Evolutionary conservation across 2,329 filamentous ascomycete species (phyloP).

Genomic region (Hypoxylon sp.): DNA sequence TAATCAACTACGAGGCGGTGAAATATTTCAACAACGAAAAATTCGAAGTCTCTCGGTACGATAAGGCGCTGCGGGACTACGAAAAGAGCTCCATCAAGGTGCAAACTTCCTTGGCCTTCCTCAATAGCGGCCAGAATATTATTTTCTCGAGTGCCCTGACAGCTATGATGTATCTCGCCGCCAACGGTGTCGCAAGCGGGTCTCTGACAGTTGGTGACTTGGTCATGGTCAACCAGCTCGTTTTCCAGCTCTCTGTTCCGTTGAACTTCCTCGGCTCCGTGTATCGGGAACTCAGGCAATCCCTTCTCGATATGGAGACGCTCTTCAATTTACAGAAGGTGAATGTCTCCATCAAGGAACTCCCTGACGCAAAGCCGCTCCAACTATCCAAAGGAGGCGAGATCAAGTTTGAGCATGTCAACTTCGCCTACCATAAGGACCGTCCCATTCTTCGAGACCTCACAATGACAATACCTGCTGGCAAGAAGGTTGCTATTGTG

Average conservation of each 20-base stretch:
- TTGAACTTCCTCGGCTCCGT: slow-evolving; percentile 98
- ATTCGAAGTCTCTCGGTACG: slow-evolving; percentile 91
- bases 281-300: slow-evolving; percentile 94
- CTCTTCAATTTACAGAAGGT: slow-evolving; percentile 98
- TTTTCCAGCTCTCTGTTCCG: slow-evolving; percentile 96
- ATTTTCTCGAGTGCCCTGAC: slow-evolving; percentile 96
- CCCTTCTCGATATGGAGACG: slow-evolving; percentile 97
- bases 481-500: slow-evolving; percentile 95
- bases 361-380: slow-evolving; percentile 78
- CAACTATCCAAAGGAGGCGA: slow-evolving; percentile 82
- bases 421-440: slow-evolving; percentile 90
- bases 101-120: slow-evolving; percentile 88
- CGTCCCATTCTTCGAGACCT: slow-evolving; percentile 89
- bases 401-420: slow-evolving; percentile 94
- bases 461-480: slow-evolving; percentile 89
- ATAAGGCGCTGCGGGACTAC: slow-evolving; percentile 86
- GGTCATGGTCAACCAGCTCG: slow-evolving; percentile 98
- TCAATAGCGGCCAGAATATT: slow-evolving; percentile 96
- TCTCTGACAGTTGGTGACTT: slow-evolving; percentile 91
- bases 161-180: slow-evolving; percentile 97
- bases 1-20: slow-evolving; percentile 99
- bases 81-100: slow-evolving; percentile 97
- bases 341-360: slow-evolving; percentile 86
- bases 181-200: slow-evolving; percentile 86
- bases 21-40: slow-evolving; percentile 99